phyloP scores from a whole-genome alignment of 352 stramenopile genomes.

The Pythium phragmitis region DNA sequence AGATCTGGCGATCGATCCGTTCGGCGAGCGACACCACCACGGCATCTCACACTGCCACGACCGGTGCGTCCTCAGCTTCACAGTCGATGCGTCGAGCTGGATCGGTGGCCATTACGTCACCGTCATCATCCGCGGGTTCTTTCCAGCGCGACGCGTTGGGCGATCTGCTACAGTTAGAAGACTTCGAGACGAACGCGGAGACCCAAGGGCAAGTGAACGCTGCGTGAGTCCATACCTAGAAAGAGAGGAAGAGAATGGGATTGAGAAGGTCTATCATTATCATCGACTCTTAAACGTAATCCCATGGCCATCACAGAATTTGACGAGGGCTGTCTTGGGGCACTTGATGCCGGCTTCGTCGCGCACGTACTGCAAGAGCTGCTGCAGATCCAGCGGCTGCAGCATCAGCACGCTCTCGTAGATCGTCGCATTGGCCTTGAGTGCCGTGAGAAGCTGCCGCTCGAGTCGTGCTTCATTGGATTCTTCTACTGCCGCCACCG shows the following conservation, averaged over 20 bases:
- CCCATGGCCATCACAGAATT: conserved; percentile 29
- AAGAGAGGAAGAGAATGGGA: not conserved
- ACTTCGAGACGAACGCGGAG: not conserved
- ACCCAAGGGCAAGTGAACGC: not conserved
- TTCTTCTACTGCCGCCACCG: not conserved
- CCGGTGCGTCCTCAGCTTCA: not conserved
- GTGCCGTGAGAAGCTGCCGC: conserved; percentile 17
- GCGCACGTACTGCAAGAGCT: conserved; percentile 21
- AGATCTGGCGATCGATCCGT: conserved; percentile 27
- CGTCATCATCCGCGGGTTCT: not conserved
- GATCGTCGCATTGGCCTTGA: conserved; percentile 23
- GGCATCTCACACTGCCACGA: not conserved
- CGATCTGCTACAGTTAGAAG: conserved; percentile 18
- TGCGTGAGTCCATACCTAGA: not conserved
- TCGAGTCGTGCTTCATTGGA: conserved; percentile 6
- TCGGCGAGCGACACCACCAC: conserved; percentile 1
- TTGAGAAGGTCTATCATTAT: not conserved
- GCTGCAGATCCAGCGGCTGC: conserved; percentile 21
- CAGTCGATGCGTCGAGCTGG: not conserved
- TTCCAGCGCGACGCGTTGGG: not conserved
- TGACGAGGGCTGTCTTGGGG: conserved; percentile 20
- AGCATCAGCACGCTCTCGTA: conserved; percentile 30
- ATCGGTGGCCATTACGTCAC: not conserved
- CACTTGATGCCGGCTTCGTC: conserved; percentile 19
- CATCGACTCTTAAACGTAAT: conserved; percentile 29